These are phyloP conservation scores for Talaromyces verruculosus DNA, from an alignment of 2,329 filamentous ascomycete species.

Conservation along the genomic window DNA sequence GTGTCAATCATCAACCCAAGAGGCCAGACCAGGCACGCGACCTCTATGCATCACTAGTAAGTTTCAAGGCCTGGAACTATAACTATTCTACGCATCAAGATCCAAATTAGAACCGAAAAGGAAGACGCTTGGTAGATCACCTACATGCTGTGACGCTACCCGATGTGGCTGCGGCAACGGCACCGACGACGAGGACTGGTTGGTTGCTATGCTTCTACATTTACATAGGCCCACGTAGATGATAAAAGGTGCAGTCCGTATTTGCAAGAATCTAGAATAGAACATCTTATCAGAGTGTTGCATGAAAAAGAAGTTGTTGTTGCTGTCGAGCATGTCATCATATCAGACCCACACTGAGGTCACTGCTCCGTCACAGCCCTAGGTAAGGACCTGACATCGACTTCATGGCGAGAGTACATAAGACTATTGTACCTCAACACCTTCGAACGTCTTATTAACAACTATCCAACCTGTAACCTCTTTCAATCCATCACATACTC, in stretches of 20 bases:
- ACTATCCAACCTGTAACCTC: not conserved
- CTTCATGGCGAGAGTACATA: not conserved
- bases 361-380: conserved; percentile 12
- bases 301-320: not conserved
- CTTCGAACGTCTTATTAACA: not conserved
- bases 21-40: not conserved
- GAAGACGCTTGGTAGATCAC: not conserved
- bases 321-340: not conserved
- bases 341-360: conserved; percentile 22
- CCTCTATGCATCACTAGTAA: not conserved
- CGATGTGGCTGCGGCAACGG: not conserved
- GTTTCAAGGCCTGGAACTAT: not conserved
- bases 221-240: not conserved
- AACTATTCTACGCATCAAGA: not conserved
- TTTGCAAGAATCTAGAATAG: not conserved
- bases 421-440: not conserved
- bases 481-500: too few relatives aligned
- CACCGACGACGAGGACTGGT: not conserved
- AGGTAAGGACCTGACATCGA: not conserved
- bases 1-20: not conserved
- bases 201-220: not conserved
- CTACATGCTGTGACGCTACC: not conserved
- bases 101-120: not conserved
- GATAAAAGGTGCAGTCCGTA: not conserved
- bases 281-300: not conserved